Evolutionary conservation across 768 basidiomycete species (phyloP), one percentile per base, ranked within the genome.

Genomic region (Leucogyrophana mollusca): DNA sequence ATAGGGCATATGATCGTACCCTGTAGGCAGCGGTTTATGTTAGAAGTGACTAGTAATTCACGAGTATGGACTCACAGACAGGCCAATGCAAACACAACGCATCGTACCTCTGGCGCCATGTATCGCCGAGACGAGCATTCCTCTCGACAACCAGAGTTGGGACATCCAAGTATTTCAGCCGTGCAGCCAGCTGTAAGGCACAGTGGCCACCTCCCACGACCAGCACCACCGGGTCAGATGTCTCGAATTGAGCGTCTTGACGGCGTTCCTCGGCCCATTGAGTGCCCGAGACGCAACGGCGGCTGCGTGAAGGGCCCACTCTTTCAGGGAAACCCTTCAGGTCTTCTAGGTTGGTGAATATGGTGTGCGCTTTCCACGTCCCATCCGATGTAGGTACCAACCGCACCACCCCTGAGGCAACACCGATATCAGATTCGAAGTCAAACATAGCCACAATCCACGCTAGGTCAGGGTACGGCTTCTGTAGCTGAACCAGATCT

Each of bases 161-260:
- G 9, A 87, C 66, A 20, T 73, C 77, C 20, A 84, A 62, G 23
- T 67, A 66, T 50, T 79, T 78, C 43, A 87, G 64, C 14, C 81
- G 67, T 2, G 81, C 80, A 0, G 83, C 83, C 3, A 78, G 56
- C 27, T 69, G 75, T 24, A 89, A 59, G 2, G 83, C 85, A 52
- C 76, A 74, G 46, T 85, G 85, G 0, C 81, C 82, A 2, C 71
- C 81, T 14, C 81, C 79, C 23, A 82, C 67, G 32, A 83, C 67
- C 37, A 84, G 60, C 9, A 83, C 83, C n/a, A n/a, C n/a, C n/a
- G n/a, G n/a, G n/a, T n/a, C n/a, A n/a, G n/a, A 4, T 52, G n/a
- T 70, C 71, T 32, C 65, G 53, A 79, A 82, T 32, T 70, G 68
- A 17, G 52, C 34, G 46, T 74, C 70, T 20, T 57, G 54, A 43